A percentile compares a stretch with the other conserved stretches of the same genome.
These are phyloP conservation scores for Colletotrichum paranaense DNA, from an alignment of 2,329 filamentous ascomycete species.

Conservation along the genomic window DNA sequence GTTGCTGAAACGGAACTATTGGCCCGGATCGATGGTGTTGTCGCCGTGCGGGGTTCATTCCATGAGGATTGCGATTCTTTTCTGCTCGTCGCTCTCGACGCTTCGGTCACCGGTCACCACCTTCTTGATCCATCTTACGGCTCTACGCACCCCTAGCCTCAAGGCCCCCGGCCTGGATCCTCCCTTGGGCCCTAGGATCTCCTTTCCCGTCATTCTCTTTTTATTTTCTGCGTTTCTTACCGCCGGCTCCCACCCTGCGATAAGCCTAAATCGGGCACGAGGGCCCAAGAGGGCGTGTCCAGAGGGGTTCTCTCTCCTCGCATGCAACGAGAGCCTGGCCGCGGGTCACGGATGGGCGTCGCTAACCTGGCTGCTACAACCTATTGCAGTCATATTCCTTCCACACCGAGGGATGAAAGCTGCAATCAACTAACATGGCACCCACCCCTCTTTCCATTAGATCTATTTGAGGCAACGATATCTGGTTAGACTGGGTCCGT, in stretches of 20 bases:
- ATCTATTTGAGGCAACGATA: conserved; percentile 5
- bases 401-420: conserved; percentile 4
- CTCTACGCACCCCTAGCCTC: neutral
- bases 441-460: neutral
- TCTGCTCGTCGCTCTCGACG: neutral
- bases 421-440: conserved; percentile 15
- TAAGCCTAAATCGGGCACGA: neutral
- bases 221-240: neutral
- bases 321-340: neutral
- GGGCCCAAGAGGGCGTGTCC: neutral
- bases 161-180: too few species aligned
- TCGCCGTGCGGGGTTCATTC: conserved; percentile 24
- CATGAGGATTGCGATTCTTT: neutral
- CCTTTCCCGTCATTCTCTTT: neutral
- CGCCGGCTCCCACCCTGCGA: conserved; percentile 8
- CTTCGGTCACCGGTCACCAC: neutral
- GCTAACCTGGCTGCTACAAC: conserved; percentile 5
- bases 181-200: neutral
- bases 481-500: neutral
- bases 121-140: neutral
- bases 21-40: conserved; percentile 22
- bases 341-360: neutral
- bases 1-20: conserved; percentile 29
- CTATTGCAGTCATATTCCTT: conserved; percentile 6
- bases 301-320: neutral